phyloP scores from a whole-genome alignment of 495 filamentous ascomycete species.

The Neurospora intermedia region DNA sequence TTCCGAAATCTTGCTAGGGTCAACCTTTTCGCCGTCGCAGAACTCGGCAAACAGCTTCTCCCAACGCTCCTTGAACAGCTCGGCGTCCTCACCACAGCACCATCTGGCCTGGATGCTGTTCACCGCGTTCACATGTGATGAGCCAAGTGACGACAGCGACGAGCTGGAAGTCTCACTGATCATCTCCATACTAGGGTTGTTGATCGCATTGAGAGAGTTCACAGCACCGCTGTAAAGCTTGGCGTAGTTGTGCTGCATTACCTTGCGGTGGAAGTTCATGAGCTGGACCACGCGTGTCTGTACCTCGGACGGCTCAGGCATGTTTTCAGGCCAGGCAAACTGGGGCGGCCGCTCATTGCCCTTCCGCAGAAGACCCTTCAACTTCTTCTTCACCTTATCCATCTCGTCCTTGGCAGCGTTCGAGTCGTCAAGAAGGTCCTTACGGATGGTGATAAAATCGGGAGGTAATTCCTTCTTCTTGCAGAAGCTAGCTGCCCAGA shows the following conservation, averaged over 20 bases:
- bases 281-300: slow-evolving; percentile 84
- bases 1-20: slow-evolving; percentile 96
- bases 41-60: slow-evolving; percentile 98
- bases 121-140: slow-evolving; percentile 47
- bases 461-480: slow-evolving; percentile 74
- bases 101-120: slow-evolving; percentile 74
- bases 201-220: slow-evolving; percentile 46
- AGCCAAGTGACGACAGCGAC: slow-evolving; percentile 23
- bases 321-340: slow-evolving; percentile 95
- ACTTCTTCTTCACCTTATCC: slow-evolving; percentile 99
- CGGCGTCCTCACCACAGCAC: slow-evolving; percentile 93
- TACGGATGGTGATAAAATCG: slow-evolving; percentile 77
- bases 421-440: slow-evolving; percentile 91
- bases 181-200: slow-evolving; percentile 32
- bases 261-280: slow-evolving; percentile 91
- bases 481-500: slow-evolving; percentile 86
- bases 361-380: slow-evolving; percentile 80
- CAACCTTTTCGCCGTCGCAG: slow-evolving; percentile 91
- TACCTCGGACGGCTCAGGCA: slow-evolving; percentile 85
- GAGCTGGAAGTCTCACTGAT: slow-evolving; percentile 6
- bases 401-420: slow-evolving; percentile 99
- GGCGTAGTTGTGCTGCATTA: slow-evolving; percentile 86
- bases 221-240: slow-evolving; percentile 57
- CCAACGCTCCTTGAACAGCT: slow-evolving; percentile 93
- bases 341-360: slow-evolving; percentile 82